Conservation (phyloP, 768 basidiomycete species). For the Ramaria rubella region DNA sequence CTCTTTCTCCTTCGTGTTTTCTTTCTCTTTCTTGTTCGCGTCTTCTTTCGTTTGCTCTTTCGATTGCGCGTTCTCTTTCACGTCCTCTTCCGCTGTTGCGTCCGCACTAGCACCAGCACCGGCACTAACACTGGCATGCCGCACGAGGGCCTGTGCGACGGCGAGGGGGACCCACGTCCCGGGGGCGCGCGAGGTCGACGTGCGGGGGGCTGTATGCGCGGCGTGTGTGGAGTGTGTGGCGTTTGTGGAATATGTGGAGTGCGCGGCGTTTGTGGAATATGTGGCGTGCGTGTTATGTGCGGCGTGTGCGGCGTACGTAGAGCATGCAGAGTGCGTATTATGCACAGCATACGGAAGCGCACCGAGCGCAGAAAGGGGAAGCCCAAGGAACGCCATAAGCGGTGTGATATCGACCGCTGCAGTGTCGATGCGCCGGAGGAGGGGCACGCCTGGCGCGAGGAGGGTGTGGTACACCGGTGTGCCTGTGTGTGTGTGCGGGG, state of each 20-base stretch:
- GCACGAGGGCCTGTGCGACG: constrained; percentile 46
- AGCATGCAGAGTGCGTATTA: too few species aligned
- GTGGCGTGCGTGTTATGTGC: too few species aligned
- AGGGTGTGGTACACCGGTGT: constrained; percentile 70
- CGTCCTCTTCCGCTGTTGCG: too few species aligned
- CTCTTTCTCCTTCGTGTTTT: too few species aligned
- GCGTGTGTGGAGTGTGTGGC: too few species aligned
- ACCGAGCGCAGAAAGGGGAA: constrained; percentile 28
- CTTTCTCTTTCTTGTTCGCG: too few species aligned
- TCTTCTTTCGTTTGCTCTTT: too few species aligned
- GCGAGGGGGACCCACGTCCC: constrained; percentile 62
- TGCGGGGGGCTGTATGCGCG: constrained; percentile 39
- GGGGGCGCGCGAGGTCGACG: constrained; percentile 46
- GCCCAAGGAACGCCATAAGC: constrained; percentile 41
- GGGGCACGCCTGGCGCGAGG: constrained; percentile 41
- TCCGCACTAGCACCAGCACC: too few species aligned
- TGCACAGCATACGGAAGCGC: too few species aligned
- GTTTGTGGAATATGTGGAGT: neutral
- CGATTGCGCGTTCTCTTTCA: too few species aligned
- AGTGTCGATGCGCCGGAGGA: constrained; percentile 70
- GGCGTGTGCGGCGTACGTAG: too few species aligned
- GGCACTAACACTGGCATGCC: constrained; percentile 7
- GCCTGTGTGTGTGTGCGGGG: constrained; percentile 32
- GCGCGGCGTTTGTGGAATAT: too few species aligned
- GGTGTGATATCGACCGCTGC: constrained; percentile 71